Evolutionary conservation across 164 flowering plant genomes (phyloP).

Genomic region (Buxus sempervirens): DNA sequence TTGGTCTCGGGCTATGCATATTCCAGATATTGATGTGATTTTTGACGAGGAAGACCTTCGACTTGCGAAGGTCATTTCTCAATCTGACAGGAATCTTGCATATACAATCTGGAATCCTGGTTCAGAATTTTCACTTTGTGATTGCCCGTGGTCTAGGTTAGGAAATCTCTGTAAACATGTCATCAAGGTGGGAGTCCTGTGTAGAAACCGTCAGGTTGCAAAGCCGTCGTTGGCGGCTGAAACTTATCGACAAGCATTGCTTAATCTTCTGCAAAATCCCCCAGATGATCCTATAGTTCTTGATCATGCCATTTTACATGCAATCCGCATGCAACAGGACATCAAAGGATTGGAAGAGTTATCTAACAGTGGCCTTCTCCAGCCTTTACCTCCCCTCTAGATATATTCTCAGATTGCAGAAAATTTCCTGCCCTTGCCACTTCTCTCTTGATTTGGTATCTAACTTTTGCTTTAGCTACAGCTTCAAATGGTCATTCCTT

Average conservation of each 20-base stretch:
- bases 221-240: slow-evolving; percentile 44
- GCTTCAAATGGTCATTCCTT: no score
- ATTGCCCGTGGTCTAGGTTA: slow-evolving; percentile 47
- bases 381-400: slow-evolving; percentile 33
- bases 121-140: slow-evolving; percentile 49
- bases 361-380: slow-evolving; percentile 46
- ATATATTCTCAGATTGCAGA: slow-evolving; percentile 25
- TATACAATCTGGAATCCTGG: slow-evolving; percentile 58
- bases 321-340: slow-evolving; percentile 42
- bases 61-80: slow-evolving; percentile 44
- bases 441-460: no score
- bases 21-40: slow-evolving; percentile 41
- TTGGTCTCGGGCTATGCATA: slow-evolving; percentile 40
- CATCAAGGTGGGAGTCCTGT: slow-evolving; percentile 40
- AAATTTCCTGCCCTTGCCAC: no score
- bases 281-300: slow-evolving; percentile 56
- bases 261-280: slow-evolving; percentile 38
- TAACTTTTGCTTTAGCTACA: no score
- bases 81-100: slow-evolving; percentile 35
- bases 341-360: slow-evolving; percentile 47
- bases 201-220: slow-evolving; percentile 40
- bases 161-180: slow-evolving; percentile 54
- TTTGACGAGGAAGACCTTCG: slow-evolving; percentile 46
- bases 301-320: slow-evolving; percentile 40
- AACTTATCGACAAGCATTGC: slow-evolving; percentile 42